These are phyloP conservation scores for Ganoderma leucocontextum DNA, from an alignment of 1,284 basidiomycete genomes.

Conservation along the genomic window DNA sequence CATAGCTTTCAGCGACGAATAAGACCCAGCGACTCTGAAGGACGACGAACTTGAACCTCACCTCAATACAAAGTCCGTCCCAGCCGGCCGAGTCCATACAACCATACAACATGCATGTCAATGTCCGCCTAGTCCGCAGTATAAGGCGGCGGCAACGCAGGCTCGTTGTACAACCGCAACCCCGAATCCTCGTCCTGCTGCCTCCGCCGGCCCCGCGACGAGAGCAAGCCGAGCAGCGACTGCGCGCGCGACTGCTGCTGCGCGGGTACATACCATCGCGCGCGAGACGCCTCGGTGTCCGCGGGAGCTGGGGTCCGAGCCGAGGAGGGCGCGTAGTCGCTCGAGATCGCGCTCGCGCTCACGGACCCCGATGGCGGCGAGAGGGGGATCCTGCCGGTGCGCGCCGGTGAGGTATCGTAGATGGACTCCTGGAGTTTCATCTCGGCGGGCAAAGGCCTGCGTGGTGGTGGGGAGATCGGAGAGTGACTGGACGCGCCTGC, in stretches of 20 bases:
- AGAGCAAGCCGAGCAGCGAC: constrained; percentile 20
- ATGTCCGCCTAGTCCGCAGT: constrained; percentile 1
- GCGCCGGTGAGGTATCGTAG: constrained; percentile 3
- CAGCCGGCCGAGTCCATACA: not conserved
- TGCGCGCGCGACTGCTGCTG: constrained; percentile 20
- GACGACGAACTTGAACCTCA: not conserved
- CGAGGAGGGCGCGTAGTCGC: constrained; percentile 3
- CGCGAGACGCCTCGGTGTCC: constrained; percentile 18
- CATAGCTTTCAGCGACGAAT: not conserved
- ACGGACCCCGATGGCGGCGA: not conserved
- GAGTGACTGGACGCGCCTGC: not conserved
- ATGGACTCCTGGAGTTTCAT: constrained; percentile 7
- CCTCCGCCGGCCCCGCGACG: constrained; percentile 5
- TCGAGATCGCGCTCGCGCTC: not conserved
- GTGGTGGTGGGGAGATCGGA: not conserved
- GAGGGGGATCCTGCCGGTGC: not conserved
- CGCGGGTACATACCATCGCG: constrained; percentile 26
- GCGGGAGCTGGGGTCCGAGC: not conserved
- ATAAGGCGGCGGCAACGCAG: constrained; percentile 28
- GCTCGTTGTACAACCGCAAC: constrained; percentile 25
- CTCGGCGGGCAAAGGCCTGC: not conserved
- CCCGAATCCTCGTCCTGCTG: constrained; percentile 26
- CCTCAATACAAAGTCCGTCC: not conserved
- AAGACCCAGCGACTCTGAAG: not conserved
- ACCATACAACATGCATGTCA: not conserved